phyloP scores from a whole-genome alignment of 2,329 filamentous ascomycete genomes.

The Aspergillus arachidicola region DNA sequence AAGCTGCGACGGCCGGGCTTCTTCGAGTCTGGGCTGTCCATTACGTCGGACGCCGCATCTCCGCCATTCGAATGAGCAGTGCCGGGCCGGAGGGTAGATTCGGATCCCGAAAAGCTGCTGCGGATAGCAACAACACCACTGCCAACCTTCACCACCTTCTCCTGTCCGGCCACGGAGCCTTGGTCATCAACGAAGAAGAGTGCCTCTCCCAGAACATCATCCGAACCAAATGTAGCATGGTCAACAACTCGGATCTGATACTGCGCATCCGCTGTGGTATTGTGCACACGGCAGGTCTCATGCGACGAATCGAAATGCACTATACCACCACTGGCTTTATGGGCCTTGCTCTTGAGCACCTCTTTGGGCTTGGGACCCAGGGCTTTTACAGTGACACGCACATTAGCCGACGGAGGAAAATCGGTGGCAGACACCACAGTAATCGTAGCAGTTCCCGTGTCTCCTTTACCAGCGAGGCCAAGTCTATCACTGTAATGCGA shows the following conservation, averaged over 20 bases:
- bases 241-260: conserved; percentile 87
- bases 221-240: conserved; percentile 80
- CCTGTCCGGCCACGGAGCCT: conserved; percentile 61
- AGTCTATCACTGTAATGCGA: conserved; percentile 55
- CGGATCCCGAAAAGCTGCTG: conserved; percentile 68
- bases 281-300: conserved; percentile 76
- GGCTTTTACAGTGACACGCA: conserved; percentile 76
- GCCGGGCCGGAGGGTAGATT: conserved; percentile 40
- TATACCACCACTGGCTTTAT: conserved; percentile 68
- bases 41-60: conserved; percentile 28
- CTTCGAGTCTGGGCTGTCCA: conserved; percentile 45
- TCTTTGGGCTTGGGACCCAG: conserved; percentile 71
- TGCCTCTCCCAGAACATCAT: conserved; percentile 80
- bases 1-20: conserved; percentile 49
- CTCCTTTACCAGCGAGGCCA: conserved; percentile 57
- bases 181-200: conserved; percentile 91
- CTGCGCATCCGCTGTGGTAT: conserved; percentile 73
- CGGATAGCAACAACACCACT: conserved; percentile 71
- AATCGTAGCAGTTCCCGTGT: conserved; percentile 76
- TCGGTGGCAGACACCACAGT: conserved; percentile 77
- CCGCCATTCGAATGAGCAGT: conserved; percentile 39
- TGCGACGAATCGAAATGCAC: conserved; percentile 66
- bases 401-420: conserved; percentile 73
- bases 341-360: conserved; percentile 88
- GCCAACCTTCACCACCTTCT: conserved; percentile 76